These are phyloP conservation scores for Beauveria rudraprayagi DNA, from an alignment of 2,329 filamentous ascomycete species.

Conservation along the genomic window DNA sequence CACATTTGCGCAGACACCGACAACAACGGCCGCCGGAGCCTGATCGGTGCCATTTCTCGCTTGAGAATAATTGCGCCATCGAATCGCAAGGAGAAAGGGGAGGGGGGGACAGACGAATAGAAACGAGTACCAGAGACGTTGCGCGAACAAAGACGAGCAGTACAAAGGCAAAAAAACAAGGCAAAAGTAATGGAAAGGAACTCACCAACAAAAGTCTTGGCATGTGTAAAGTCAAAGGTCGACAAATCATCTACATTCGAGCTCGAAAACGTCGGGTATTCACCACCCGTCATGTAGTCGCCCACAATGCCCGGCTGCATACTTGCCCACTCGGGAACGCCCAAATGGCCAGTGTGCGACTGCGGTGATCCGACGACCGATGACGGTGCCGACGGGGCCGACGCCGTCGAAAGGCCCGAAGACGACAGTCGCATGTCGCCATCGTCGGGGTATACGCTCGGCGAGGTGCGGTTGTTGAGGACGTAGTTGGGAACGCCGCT, in stretches of 20 bases:
- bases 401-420: conserved; percentile 53
- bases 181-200: conserved; percentile 21
- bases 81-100: background rate
- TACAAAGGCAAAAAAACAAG: conserved; percentile 19
- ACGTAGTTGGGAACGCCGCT: conserved; percentile 34
- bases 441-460: conserved; percentile 42
- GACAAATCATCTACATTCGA: conserved; percentile 42
- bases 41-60: background rate
- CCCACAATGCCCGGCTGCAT: conserved; percentile 57
- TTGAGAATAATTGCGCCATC: background rate
- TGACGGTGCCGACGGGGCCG: conserved; percentile 55
- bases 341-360: conserved; percentile 46
- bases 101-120: conserved; percentile 33
- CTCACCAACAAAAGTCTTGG: conserved; percentile 52
- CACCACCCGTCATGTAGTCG: conserved; percentile 43
- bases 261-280: conserved; percentile 46
- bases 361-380: conserved; percentile 61
- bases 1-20: background rate
- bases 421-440: conserved; percentile 42
- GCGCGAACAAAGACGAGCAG: conserved; percentile 19
- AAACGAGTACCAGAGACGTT: conserved; percentile 22
- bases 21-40: background rate
- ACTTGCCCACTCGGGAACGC: conserved; percentile 54
- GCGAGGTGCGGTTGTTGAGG: conserved; percentile 40
- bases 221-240: conserved; percentile 38